Base-by-base conservation (phyloP, 331 rosid species). In the Rosa hybrid region DNA sequence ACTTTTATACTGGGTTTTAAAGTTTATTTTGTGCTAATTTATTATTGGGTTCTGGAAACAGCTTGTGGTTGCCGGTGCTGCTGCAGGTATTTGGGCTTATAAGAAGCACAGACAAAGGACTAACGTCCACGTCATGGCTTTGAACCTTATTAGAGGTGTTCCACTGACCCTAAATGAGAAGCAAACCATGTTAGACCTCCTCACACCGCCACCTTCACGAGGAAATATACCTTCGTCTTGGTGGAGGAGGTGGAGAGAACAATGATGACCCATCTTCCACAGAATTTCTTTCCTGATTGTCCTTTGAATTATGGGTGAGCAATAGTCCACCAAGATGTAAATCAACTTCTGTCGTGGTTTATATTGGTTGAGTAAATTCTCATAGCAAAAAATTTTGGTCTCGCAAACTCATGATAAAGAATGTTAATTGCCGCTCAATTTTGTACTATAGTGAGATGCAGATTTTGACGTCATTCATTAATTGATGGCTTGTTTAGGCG, bases 61-160 rank as follows among this genome's bases (percentile, higher is more conserved):
- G 98, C 41, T 89, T 77, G 62, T 94, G 60, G 77, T 94, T 63
- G 97, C 88, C 25, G 94, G 92, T 68, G 96, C 86, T 51, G 94
- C 86, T 78, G 96, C 73, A 21, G 96, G 91, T 70, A 81, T 89
- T 67, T 94, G 97, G 98, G 94, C 90, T 68, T 91, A 83, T 78
- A 84, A 82, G 57, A 91, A 78, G 87, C 90, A 87, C 85, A 91
- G 78, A 81, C 86, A 87, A 72, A 90, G 79, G 83, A 89, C 91
- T 45, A 91, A 90, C 60, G 97, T 93, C 68, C 94, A 91, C 72
- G 77, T 93, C 75, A 93, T 91, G 98, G 97, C 97, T 69, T 50
- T 91, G 84, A 84, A 93, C 86, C 89, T 90, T 46, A 82, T 93
- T 18, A 90, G 93, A 83, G 91, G 93, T 74, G 92, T 91, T 84